phyloP scores from a whole-genome alignment of 768 basidiomycete genomes.

The Lyophyllum atratum region DNA sequence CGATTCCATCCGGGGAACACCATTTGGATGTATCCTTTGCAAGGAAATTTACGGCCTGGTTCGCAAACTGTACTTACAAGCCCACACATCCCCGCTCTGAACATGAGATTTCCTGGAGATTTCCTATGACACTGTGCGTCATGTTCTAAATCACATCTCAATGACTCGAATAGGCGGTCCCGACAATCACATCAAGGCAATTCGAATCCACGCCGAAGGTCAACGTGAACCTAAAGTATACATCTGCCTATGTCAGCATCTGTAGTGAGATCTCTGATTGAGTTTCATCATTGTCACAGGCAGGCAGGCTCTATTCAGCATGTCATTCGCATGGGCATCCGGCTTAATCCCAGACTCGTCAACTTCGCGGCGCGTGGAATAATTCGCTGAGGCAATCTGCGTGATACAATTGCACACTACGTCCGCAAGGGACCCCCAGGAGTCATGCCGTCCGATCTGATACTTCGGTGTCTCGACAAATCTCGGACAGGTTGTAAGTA shows the following conservation, averaged over 20 bases:
- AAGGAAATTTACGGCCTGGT: no score
- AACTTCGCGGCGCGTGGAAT: not conserved
- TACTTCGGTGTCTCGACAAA: not conserved
- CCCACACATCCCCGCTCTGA: not conserved
- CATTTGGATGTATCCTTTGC: no score
- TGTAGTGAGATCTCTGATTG: not conserved
- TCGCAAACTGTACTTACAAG: no score
- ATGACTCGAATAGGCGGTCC: not conserved
- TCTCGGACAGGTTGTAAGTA: not conserved
- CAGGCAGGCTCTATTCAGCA: not conserved
- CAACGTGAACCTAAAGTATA: no score
- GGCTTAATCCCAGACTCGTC: not conserved
- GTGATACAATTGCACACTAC: not conserved
- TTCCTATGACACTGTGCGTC: not conserved
- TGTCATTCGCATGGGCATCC: not conserved
- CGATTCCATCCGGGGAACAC: no score
- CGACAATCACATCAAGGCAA: not conserved
- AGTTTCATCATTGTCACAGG: not conserved
- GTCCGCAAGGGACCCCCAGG: not conserved
- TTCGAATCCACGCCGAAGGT: not conserved
- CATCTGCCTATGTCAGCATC: not conserved
- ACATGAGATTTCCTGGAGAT: not conserved
- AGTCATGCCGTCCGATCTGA: not conserved
- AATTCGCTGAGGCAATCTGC: not conserved
- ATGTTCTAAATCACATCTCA: not conserved